Base-by-base conservation (phyloP, 805 yeast species). In the Lipomyces chichibuensis region DNA sequence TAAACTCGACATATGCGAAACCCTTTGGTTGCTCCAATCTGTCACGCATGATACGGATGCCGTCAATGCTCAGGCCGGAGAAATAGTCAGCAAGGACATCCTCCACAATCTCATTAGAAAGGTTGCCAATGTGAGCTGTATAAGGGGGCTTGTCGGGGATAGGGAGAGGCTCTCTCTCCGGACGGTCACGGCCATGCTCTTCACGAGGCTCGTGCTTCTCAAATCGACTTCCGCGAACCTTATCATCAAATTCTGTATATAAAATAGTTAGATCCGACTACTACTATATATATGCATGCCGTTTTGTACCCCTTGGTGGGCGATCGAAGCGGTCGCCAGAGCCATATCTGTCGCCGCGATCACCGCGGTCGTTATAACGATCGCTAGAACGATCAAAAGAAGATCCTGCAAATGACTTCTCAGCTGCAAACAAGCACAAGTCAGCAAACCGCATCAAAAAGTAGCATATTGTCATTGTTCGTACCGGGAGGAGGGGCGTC, bases 141-240 rank as follows among this genome's bases (percentile, higher is more conserved):
- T 80, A 95, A 63, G 99, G 99, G 23, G 98, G 92, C 62, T 81
- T 84, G 74, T 92, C 94, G 57, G 99, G 99, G 68, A 95, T 84
- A 55, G 97, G 97, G 73, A 81, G 89, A 76, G 89, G 93, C 49
- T 81, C 83, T 39, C 72, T 70, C 57, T 62, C 70, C 29, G 27
- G 53, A 27, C 55, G 49, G 13, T 52, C 63, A 35, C 60, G 61
- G 8, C 55, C 33, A 20, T 32, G 58, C 7, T 56, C 64, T 60
- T 27, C 66, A 57, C 57, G 43, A 27, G 64, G 59, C 54, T 62
- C 65, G 39, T 49, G 51, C 27, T 46, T 20, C 43, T 62, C 64
- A 49, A 67, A 67, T 58, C 46, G 64, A 59, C 71, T 67, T 13
- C 71, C 71, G 7, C 71, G 67, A 33, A 59, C 66, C 29, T 32